phyloP scores from a whole-genome alignment of 148 eudicot genomes.

The Vaccinium vitisidaea region DNA sequence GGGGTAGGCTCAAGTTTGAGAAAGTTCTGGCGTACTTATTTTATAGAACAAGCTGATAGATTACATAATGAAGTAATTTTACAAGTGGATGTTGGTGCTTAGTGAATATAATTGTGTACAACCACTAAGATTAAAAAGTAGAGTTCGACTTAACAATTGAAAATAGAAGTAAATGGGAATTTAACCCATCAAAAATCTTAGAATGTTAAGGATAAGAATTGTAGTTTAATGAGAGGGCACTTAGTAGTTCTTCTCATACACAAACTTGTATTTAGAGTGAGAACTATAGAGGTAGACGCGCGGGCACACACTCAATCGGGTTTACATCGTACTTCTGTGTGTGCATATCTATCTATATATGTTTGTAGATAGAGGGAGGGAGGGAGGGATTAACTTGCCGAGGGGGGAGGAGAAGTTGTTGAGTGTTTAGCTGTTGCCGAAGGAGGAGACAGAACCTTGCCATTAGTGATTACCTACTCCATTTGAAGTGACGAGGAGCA shows the following conservation, averaged over 20 bases:
- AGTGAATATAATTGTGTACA: background rate
- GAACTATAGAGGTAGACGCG: background rate
- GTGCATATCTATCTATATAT: background rate
- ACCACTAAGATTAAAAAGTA: background rate
- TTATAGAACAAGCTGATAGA: background rate
- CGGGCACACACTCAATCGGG: background rate
- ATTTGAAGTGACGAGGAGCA: background rate
- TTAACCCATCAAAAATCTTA: background rate
- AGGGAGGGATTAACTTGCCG: background rate
- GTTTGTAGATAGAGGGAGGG: no score
- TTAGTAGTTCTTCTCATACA: background rate
- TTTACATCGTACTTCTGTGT: background rate
- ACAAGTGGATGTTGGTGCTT: background rate
- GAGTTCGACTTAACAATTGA: background rate
- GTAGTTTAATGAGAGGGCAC: background rate
- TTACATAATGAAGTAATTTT: background rate
- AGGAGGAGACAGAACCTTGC: no score
- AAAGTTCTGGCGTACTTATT: background rate
- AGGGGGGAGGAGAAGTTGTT: background rate
- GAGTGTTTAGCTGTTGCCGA: background rate
- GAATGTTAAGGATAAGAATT: background rate
- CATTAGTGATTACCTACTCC: background rate
- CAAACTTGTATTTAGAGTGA: background rate
- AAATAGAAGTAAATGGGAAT: background rate
- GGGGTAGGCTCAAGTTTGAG: conserved; percentile 1